Evolutionary conservation across 2,329 filamentous ascomycete species (phyloP).

Genomic region (Xylariaceae sp.): DNA sequence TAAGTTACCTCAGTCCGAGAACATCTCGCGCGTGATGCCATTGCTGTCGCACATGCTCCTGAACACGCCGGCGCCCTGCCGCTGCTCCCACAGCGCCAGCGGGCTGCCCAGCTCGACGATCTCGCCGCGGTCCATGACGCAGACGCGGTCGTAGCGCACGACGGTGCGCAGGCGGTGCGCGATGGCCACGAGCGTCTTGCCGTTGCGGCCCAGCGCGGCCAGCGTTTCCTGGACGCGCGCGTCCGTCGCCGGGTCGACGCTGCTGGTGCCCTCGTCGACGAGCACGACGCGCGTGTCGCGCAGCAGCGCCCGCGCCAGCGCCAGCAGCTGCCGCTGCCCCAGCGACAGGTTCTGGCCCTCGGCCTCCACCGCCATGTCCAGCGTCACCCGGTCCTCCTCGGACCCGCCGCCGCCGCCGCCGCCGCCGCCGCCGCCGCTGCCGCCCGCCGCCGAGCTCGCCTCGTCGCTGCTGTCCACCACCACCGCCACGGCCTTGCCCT

Average conservation of each 20-base stretch:
- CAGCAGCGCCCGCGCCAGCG: slow-evolving; percentile 82
- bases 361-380: slow-evolving; percentile 83
- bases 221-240: slow-evolving; percentile 91
- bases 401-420: too few relatives aligned
- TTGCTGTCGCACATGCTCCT: slow-evolving; percentile 82
- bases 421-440: slow-evolving; percentile 5
- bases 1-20: too few relatives aligned
- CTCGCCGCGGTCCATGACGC: slow-evolving; percentile 84
- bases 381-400: too few relatives aligned
- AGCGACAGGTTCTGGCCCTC: slow-evolving; percentile 95
- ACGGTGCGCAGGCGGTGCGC: slow-evolving; percentile 90
- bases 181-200: slow-evolving; percentile 85
- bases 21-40: too few relatives aligned
- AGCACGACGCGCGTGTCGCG: slow-evolving; percentile 86
- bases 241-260: slow-evolving; percentile 93
- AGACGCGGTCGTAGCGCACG: slow-evolving; percentile 88
- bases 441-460: too few relatives aligned
- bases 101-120: slow-evolving; percentile 86
- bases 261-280: slow-evolving; percentile 91
- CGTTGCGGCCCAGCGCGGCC: slow-evolving; percentile 71
- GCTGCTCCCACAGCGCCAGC: slow-evolving; percentile 54
- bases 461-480: too few relatives aligned
- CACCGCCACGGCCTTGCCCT: too few relatives aligned
- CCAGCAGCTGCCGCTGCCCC: slow-evolving; percentile 92
- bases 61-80: slow-evolving; percentile 67